Evolutionary conservation across 2,329 filamentous ascomycete genomes (phyloP).

Genomic region (Fusarium tricinctum): DNA sequence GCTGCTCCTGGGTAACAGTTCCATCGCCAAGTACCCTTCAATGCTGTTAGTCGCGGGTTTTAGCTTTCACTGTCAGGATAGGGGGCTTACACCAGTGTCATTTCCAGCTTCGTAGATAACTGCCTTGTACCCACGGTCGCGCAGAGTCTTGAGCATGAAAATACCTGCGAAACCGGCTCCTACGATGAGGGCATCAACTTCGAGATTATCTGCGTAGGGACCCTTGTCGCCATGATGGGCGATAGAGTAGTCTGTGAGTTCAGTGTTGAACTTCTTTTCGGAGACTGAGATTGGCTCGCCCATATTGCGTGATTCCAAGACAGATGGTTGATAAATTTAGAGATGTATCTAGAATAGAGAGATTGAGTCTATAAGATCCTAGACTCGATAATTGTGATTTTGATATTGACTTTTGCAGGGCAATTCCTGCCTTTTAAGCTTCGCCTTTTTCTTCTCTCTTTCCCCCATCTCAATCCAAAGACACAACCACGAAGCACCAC

Average conservation of each 20-base stretch:
- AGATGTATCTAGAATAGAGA: background rate
- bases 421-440: background rate
- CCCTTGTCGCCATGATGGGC: conserved; percentile 51
- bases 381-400: background rate
- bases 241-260: conserved; percentile 57
- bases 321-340: background rate
- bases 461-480: background rate
- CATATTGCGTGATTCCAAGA: conserved; percentile 17
- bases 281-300: conserved; percentile 38
- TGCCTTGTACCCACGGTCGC: conserved; percentile 63
- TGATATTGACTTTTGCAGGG: background rate
- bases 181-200: conserved; percentile 61
- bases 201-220: conserved; percentile 59
- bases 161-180: conserved; percentile 64
- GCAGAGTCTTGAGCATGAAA: conserved; percentile 66
- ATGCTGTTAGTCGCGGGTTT: background rate
- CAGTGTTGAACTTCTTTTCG: conserved; percentile 58
- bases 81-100: conserved; percentile 58
- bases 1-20: conserved; percentile 69
- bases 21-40: conserved; percentile 60
- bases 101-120: conserved; percentile 67
- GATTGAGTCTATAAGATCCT: background rate
- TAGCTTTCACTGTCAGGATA: background rate
- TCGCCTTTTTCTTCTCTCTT: background rate
- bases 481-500: background rate